Base-by-base conservation (phyloP, 1,139 yeast genomes). In the Saccharomyces hybrid region DNA sequence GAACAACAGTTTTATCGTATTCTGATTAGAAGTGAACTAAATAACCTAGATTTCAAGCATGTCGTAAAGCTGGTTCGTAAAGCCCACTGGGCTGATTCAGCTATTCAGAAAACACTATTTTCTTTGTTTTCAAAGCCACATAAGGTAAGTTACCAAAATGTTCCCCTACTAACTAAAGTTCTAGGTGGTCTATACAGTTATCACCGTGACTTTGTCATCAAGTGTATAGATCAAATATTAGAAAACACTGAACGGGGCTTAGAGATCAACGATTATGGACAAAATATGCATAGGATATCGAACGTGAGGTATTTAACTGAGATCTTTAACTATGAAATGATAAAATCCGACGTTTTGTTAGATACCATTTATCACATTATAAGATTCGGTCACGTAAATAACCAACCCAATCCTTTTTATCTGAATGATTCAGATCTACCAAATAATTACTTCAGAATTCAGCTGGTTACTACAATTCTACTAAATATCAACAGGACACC, bases 381-480 rank as follows among this genome's bases (percentile, higher is more conserved):
- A 3, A 81, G 84, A 42, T 80, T 74, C 67, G 97, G 96, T 0
- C 86, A 88, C 70, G 79, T 81, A 0, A 76, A 78, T 55, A 83
- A 82, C 54, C 80, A 78, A 57, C 91, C 95, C 0, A 73, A 73
- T 20, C 84, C 83, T 0, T 57, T 54, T 26, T 51, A 55, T 14
- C 49, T 60, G 6, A 70, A 75, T 23, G 76, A 75, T 16, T 54
- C 78, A 25, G 97, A 90, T 70, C 73, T 74, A 9, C 84, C 85
- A 0, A 78, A 82, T 62, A 84, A 88, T 61, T 87, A 84, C 64
- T 88, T 89, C 68, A 77, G 96, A 57, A 74, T 89, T 31, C 82
- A 83, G 50, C 69, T 90, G 64, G 70, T 79, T 11, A 67, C 78
- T 28, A 67, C 75, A 0, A 58, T 78, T 6, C 61, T 80, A 38